Base-by-base conservation (phyloP, 192 early-diverging fungal genomes). In the Coemansia sp. region DNA sequence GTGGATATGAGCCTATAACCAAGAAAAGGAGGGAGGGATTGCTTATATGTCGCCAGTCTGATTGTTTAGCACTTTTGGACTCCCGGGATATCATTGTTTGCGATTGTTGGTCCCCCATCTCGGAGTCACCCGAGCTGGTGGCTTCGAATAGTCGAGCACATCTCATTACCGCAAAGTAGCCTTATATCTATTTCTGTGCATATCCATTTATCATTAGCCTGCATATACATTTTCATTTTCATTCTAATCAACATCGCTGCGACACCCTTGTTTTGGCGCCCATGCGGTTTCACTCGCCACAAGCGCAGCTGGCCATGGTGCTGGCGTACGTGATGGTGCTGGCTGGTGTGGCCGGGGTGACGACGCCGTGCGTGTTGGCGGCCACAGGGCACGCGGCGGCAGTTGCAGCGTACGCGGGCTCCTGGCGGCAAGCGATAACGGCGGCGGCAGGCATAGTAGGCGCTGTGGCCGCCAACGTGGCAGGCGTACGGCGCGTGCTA, bases 1-100 rank as follows among this genome's bases (percentile, higher is more conserved):
- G 71, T 75, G 7, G 71, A 75, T 36, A 43, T 68, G 60, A 68
- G 50, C 52, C n/a, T n/a, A n/a, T n/a, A n/a, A n/a, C n/a, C n/a
- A n/a, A n/a, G n/a, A n/a, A n/a, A n/a, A n/a, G n/a, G n/a, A n/a
- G n/a, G n/a, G n/a, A n/a, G n/a, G n/a, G n/a, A n/a, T n/a, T n/a
- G n/a, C n/a, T n/a, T n/a, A n/a, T n/a, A n/a, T n/a, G n/a, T n/a
- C n/a, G n/a, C n/a, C n/a, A n/a, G n/a, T n/a, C n/a, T n/a, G n/a
- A n/a, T n/a, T n/a, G n/a, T n/a, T n/a, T n/a, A n/a, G n/a, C n/a
- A n/a, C n/a, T n/a, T n/a, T n/a, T n/a, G n/a, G n/a, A n/a, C n/a
- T n/a, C n/a, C n/a, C n/a, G n/a, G n/a, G n/a, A n/a, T n/a, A n/a
- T n/a, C n/a, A n/a, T n/a, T n/a, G n/a, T n/a, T n/a, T n/a, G n/a